Conservation (phyloP, 768 basidiomycete genomes). For the Termitomyces sp. region DNA sequence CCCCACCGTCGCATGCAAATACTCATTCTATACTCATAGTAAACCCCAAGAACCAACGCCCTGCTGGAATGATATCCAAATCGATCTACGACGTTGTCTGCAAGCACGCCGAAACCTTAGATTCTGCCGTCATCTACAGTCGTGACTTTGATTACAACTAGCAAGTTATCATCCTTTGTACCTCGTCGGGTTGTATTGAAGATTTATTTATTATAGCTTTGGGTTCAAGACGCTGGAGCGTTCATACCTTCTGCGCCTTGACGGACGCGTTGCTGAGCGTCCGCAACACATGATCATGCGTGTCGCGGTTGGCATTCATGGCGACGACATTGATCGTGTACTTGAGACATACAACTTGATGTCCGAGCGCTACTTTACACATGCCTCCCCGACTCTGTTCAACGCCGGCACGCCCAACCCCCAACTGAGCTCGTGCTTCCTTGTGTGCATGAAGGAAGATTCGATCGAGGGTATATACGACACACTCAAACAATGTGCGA, state of each 20-base stretch:
- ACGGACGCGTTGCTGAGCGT: constrained; percentile 92
- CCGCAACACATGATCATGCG: constrained; percentile 99
- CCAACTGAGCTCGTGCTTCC: constrained; percentile 96
- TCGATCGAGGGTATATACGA: constrained; percentile 99
- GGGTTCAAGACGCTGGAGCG: constrained; percentile 99
- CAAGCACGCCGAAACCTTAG: constrained; percentile 74
- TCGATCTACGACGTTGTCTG: constrained; percentile 79
- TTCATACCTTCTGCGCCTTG: constrained; percentile 91
- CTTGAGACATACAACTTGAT: constrained; percentile 93
- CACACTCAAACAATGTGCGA: constrained; percentile 94
- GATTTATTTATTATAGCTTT: constrained; percentile 62
- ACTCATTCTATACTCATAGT: constrained; percentile 36
- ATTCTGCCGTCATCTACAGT: constrained; percentile 95
- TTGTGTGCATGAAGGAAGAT: constrained; percentile 97
- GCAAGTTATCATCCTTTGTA: constrained; percentile 41
- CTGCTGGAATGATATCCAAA: constrained; percentile 89
- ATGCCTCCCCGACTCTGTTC: constrained; percentile 96
- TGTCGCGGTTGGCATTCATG: constrained; percentile 97
- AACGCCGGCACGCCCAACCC: constrained; percentile 95
- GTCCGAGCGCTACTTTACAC: constrained; percentile 98
- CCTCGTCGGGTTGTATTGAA: constrained; percentile 1
- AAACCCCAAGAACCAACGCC: constrained; percentile 88
- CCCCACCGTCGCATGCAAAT: background rate
- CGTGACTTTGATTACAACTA: constrained; percentile 98
- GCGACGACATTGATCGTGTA: constrained; percentile 78